phyloP scores from a whole-genome alignment of 768 basidiomycete genomes.

The Rhodocollybia butyracea region DNA sequence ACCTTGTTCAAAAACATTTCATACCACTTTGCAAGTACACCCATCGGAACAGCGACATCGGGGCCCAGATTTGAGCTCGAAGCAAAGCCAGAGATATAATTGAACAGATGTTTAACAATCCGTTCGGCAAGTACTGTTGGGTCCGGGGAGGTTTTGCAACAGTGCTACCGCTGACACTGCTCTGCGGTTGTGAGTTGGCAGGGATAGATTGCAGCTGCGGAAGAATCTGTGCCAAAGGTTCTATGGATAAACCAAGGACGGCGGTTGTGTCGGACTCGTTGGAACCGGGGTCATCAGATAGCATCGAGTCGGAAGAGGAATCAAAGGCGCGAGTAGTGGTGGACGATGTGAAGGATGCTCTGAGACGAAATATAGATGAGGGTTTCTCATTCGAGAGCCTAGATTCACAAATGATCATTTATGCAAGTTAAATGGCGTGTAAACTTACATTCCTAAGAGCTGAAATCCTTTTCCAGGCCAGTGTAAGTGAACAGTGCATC shows the following conservation, averaged over 20 bases:
- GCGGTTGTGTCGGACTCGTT: conserved; percentile 52
- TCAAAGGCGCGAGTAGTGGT: conserved; percentile 39
- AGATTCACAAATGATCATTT: not conserved
- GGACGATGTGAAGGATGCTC: conserved; percentile 53
- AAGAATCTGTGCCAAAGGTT: conserved; percentile 64
- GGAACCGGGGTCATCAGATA: conserved; percentile 32
- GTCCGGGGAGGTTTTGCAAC: conserved; percentile 28
- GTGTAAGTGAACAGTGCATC: conserved; percentile 80
- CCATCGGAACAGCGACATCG: conserved; percentile 59
- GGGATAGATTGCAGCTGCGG: conserved; percentile 52
- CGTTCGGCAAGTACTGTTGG: conserved; percentile 61
- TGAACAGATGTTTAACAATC: conserved; percentile 71
- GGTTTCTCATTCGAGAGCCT: conserved; percentile 91
- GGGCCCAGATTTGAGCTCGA: conserved; percentile 40
- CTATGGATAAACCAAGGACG: conserved; percentile 76
- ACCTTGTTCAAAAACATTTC: conserved; percentile 62
- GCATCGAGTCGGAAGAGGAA: conserved; percentile 21
- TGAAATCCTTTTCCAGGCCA: conserved; percentile 89
- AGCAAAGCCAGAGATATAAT: conserved; percentile 69
- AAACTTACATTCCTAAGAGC: conserved; percentile 74
- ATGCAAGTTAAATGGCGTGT: not conserved
- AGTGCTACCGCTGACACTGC: conserved; percentile 6
- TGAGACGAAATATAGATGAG: conserved; percentile 82
- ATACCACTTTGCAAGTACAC: conserved; percentile 66
- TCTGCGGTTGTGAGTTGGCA: conserved; percentile 19